Evolutionary conservation across 148 eudicot species (phyloP).

Genomic region (Fagopyrum esculentum): DNA sequence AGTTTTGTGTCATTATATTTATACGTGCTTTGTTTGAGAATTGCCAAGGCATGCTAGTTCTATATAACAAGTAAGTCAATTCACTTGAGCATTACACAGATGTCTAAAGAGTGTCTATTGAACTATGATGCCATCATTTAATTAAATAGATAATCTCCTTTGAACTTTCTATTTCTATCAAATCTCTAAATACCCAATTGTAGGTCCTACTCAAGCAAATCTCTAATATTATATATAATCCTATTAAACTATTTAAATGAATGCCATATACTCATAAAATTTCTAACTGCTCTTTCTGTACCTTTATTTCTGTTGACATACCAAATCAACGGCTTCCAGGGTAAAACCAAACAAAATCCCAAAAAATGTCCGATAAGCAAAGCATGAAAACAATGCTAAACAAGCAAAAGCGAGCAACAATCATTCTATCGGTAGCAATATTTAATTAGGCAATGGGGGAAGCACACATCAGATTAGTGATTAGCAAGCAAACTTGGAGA

Average conservation of each 20-base stretch:
- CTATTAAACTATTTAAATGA: background rate
- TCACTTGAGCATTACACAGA: background rate
- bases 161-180: too few relatives aligned
- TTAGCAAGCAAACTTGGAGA: constrained; percentile 40
- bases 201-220: too few relatives aligned
- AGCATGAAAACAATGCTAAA: background rate
- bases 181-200: too few relatives aligned
- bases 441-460: background rate
- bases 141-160: too few relatives aligned
- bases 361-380: background rate
- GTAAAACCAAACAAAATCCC: background rate
- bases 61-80: background rate
- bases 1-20: background rate
- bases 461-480: background rate
- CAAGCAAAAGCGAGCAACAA: background rate
- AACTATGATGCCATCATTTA: background rate
- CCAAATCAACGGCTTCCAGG: background rate
- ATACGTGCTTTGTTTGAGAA: background rate
- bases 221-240: background rate
- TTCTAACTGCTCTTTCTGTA: background rate
- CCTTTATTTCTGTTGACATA: background rate
- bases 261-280: background rate
- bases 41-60: background rate
- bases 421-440: background rate
- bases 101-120: background rate